phyloP scores from a whole-genome alignment of 805 yeast species.

The Schizosaccharomyces lindneri region DNA sequence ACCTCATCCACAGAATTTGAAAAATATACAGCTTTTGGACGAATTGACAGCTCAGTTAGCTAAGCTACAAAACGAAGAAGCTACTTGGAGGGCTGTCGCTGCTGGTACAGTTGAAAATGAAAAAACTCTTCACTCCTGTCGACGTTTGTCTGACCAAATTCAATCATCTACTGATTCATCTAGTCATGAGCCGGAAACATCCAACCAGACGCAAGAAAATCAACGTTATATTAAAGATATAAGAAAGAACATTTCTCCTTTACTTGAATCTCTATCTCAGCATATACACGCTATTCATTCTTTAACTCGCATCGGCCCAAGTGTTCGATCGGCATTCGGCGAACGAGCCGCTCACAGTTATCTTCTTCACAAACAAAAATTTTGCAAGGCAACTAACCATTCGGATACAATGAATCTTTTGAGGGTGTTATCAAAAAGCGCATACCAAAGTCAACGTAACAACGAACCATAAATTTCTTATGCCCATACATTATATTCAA shows the following conservation, averaged over 20 bases:
- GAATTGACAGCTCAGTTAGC: constrained; percentile 10
- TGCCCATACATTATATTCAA: too few species aligned
- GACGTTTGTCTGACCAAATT: too few species aligned
- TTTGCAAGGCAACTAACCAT: background rate
- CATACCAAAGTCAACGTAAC: too few species aligned
- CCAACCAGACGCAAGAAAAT: too few species aligned
- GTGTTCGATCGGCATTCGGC: background rate
- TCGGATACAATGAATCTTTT: background rate
- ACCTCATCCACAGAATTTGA: constrained; percentile 37
- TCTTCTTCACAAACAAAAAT: background rate
- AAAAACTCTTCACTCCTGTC: background rate
- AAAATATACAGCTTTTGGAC: constrained; percentile 25
- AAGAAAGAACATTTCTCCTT: background rate
- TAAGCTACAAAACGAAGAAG: background rate
- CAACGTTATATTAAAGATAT: too few species aligned
- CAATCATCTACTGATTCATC: too few species aligned
- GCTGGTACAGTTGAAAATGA: background rate
- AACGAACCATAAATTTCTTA: too few species aligned
- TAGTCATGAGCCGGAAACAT: too few species aligned
- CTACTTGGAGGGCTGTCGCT: background rate
- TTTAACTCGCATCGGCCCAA: background rate
- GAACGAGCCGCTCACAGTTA: background rate
- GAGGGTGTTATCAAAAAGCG: background rate
- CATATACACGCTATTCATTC: background rate
- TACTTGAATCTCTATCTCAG: background rate